Conservation (phyloP, 441 rosid species). For the Manihot esculenta region DNA sequence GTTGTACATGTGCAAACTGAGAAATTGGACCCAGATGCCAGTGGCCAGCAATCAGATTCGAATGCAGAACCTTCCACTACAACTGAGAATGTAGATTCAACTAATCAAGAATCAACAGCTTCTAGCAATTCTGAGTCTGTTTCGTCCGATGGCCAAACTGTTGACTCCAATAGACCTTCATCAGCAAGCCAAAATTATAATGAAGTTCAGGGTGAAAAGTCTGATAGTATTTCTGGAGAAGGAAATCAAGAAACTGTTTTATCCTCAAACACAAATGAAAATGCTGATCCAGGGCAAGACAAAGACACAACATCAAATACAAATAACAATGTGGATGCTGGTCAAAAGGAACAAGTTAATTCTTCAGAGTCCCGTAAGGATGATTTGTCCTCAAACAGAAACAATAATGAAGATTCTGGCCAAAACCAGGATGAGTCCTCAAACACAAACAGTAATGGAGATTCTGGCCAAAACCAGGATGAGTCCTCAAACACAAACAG, state of each 20-base stretch:
- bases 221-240: slow-evolving; percentile 31
- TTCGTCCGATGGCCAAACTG: slow-evolving; percentile 32
- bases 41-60: slow-evolving; percentile 45
- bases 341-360: slow-evolving; percentile 21
- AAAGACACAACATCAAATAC: slow-evolving; percentile 26
- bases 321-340: slow-evolving; percentile 21
- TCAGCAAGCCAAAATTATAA: slow-evolving; percentile 21
- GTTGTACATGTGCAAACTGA: slow-evolving; percentile 37
- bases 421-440: slow-evolving; percentile 17
- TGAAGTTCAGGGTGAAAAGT: slow-evolving; percentile 29
- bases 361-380: too few relatives aligned
- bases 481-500: slow-evolving; percentile 11
- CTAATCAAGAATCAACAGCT: slow-evolving; percentile 39
- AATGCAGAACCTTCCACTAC: slow-evolving; percentile 38
- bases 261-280: slow-evolving; percentile 32
- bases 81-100: slow-evolving; percentile 37
- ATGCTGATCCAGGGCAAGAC: slow-evolving; percentile 35
- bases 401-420: slow-evolving; percentile 1
- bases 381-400: slow-evolving; percentile 5
- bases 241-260: slow-evolving; percentile 33
- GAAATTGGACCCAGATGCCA: slow-evolving; percentile 41
- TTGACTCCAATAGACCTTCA: slow-evolving; percentile 22
- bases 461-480: slow-evolving; percentile 10
- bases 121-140: slow-evolving; percentile 24
- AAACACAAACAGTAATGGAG: slow-evolving; percentile 1